Conservation (phyloP, 768 basidiomycete genomes). For the Mycena crocata region DNA sequence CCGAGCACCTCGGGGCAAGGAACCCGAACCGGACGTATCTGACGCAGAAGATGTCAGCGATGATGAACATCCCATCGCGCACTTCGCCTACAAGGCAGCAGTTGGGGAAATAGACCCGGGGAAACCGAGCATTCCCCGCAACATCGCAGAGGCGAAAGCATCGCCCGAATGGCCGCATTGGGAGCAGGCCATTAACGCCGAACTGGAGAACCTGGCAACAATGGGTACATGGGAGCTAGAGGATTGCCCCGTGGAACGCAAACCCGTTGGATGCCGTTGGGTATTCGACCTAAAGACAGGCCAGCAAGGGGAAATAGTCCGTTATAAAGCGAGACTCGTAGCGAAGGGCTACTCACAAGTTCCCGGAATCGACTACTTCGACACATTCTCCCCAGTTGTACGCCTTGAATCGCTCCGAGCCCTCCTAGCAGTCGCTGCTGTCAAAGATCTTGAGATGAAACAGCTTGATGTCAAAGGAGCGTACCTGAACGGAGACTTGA, state of each 20-base stretch:
- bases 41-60: neutral
- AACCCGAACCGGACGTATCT: neutral
- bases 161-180: constrained; percentile 8
- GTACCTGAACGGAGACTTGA: constrained; percentile 5
- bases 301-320: too few relatives aligned
- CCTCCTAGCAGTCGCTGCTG: constrained; percentile 12
- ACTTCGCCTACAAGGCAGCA: neutral
- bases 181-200: constrained; percentile 7
- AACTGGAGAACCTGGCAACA: neutral
- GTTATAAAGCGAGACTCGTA: too few relatives aligned
- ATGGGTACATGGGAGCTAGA: constrained; percentile 18
- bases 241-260: constrained; percentile 1
- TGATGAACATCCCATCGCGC: neutral
- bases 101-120: neutral
- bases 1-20: neutral
- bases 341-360: constrained; percentile 17
- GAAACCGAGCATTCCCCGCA: neutral
- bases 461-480: too few relatives aligned
- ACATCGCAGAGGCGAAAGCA: neutral
- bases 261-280: constrained; percentile 8
- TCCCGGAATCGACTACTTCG: constrained; percentile 14
- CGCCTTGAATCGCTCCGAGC: constrained; percentile 14
- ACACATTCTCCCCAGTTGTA: constrained; percentile 15
- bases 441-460: constrained; percentile 15
- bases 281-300: too few relatives aligned